These are phyloP conservation scores for Lachnellula subtilissima DNA, from an alignment of 2,329 filamentous ascomycete genomes.

Conservation along the genomic window DNA sequence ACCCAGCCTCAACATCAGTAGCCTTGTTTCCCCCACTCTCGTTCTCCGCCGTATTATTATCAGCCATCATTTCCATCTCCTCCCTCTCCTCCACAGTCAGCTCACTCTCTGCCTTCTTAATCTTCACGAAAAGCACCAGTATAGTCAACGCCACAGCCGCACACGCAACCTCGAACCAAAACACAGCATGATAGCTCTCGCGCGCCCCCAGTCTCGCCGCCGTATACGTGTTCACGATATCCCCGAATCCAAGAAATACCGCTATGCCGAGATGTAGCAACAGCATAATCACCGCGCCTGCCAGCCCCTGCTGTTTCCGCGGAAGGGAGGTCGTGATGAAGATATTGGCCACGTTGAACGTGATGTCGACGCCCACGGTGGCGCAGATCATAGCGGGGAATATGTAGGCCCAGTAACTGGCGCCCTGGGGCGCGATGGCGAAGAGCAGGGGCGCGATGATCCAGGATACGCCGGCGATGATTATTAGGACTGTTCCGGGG, in stretches of 20 bases:
- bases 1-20: too few species aligned
- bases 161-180: slow-evolving; percentile 60
- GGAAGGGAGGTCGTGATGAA: slow-evolving; percentile 73
- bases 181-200: slow-evolving; percentile 58
- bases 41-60: too few species aligned
- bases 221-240: slow-evolving; percentile 51
- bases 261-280: slow-evolving; percentile 68
- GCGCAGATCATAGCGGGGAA: slow-evolving; percentile 66
- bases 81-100: slow-evolving; percentile 51
- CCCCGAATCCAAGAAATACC: slow-evolving; percentile 65
- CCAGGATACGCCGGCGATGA: slow-evolving; percentile 48
- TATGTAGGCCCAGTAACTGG: slow-evolving; percentile 60
- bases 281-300: slow-evolving; percentile 66
- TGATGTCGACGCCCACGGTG: slow-evolving; percentile 71
- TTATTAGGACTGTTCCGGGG: slow-evolving; percentile 47
- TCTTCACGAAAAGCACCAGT: slow-evolving; percentile 47
- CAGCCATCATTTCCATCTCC: slow-evolving; percentile 21
- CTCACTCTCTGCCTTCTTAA: slow-evolving; percentile 51
- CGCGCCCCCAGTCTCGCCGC: slow-evolving; percentile 35
- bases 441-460: slow-evolving; percentile 49
- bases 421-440: slow-evolving; percentile 42
- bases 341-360: slow-evolving; percentile 70
- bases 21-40: too few species aligned
- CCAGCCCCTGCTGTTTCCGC: slow-evolving; percentile 61
- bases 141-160: slow-evolving; percentile 47